Percentiles rank a stretch among this genome's conserved stretches.
phyloP scores from a whole-genome alignment of 768 basidiomycete genomes.

The Amanita pallidorosea region DNA sequence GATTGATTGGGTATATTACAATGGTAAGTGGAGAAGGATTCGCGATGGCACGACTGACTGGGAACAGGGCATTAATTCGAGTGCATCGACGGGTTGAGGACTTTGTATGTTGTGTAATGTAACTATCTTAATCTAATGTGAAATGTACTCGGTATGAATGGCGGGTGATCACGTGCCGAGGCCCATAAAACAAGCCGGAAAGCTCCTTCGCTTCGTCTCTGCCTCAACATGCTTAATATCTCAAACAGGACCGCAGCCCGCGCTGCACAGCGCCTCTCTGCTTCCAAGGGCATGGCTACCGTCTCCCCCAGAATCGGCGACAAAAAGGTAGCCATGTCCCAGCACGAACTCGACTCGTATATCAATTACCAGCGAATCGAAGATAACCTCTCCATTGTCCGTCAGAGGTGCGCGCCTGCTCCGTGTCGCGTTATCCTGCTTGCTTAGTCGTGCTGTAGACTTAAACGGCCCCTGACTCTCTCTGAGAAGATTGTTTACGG shows the following conservation, averaged over 20 bases:
- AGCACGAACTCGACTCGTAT: constrained; percentile 70
- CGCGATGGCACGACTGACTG: neutral
- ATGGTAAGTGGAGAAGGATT: constrained; percentile 26
- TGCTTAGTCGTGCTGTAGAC: constrained; percentile 19
- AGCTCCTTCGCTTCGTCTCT: constrained; percentile 18
- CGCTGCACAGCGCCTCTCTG: constrained; percentile 36
- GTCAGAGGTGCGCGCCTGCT: constrained; percentile 49
- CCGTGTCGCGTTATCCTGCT: neutral
- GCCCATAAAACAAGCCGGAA: constrained; percentile 29
- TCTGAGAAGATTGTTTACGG: constrained; percentile 98
- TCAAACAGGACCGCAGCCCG: constrained; percentile 43
- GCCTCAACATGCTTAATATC: constrained; percentile 49
- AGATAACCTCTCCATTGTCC: constrained; percentile 87
- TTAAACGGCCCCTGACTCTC: constrained; percentile 83
- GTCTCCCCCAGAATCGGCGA: constrained; percentile 74
- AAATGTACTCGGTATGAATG: neutral
- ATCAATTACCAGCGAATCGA: constrained; percentile 98
- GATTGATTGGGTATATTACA: constrained; percentile 42
- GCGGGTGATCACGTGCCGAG: constrained; percentile 35
- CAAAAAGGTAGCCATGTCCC: constrained; percentile 83
- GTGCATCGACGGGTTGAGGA: constrained; percentile 16
- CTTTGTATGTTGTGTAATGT: neutral
- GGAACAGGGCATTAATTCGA: constrained; percentile 29
- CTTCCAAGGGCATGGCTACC: constrained; percentile 65
- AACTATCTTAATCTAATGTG: neutral